Evolutionary conservation across 1,284 basidiomycete species (phyloP).

Genomic region (Fereydounia khargensis): DNA sequence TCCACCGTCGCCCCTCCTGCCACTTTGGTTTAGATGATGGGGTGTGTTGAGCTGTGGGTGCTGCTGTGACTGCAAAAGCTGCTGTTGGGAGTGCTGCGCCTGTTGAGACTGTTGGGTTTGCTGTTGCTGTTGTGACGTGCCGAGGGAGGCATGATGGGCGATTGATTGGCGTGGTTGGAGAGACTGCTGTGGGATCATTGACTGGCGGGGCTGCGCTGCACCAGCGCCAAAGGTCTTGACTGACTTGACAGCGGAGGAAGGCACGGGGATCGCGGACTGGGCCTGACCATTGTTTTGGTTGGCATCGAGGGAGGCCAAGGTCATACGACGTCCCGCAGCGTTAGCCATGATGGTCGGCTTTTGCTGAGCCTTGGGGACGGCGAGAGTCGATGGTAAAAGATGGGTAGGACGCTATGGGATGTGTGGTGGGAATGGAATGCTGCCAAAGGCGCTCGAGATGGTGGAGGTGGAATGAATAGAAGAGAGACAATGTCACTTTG

Average conservation of each 20-base stretch:
- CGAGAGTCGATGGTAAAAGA: no score
- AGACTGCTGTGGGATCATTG: conserved; percentile 36
- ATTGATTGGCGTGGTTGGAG: not conserved
- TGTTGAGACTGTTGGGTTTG: no score
- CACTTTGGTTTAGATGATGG: conserved; percentile 9
- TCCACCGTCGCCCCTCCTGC: conserved; percentile 16
- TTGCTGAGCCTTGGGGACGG: no score
- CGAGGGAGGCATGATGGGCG: not conserved
- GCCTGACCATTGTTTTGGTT: conserved; percentile 40
- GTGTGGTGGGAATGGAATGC: no score
- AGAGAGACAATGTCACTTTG: no score
- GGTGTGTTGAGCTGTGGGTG: not conserved
- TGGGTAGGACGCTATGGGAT: no score
- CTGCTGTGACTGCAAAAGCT: not conserved
- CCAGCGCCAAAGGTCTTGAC: conserved; percentile 18
- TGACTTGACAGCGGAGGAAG: conserved; percentile 30
- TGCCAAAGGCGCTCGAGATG: no score
- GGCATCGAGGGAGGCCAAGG: conserved; percentile 42
- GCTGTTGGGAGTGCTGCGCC: not conserved
- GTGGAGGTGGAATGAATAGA: no score
- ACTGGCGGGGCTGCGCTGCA: conserved; percentile 20
- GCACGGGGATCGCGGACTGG: conserved; percentile 23
- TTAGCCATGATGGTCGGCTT: conserved; percentile 17
- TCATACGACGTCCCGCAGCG: conserved; percentile 36
- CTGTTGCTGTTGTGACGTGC: conserved; percentile 7